Evolutionary conservation across 208 protist species (phyloP).

Genomic region (Angomonas deanei): DNA sequence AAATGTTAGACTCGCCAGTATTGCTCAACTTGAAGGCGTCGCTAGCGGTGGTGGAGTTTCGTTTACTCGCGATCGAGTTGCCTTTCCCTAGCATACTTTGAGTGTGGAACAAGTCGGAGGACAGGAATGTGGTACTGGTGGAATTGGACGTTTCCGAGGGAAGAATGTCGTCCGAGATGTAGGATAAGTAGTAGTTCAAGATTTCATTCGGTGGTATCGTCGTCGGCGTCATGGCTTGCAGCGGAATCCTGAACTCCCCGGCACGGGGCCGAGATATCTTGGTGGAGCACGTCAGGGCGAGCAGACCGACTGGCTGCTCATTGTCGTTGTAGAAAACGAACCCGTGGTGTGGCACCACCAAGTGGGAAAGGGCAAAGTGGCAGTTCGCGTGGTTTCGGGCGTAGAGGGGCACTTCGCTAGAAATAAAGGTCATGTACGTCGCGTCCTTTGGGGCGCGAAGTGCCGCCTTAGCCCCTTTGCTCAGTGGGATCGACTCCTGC

Average conservation of each 20-base stretch:
- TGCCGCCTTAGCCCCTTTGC: constrained; percentile 9
- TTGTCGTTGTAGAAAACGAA: constrained; percentile 58
- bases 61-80: constrained; percentile 2
- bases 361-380: background rate
- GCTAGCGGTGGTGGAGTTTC: background rate
- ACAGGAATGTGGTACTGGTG: background rate
- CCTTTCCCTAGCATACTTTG: constrained; percentile 2
- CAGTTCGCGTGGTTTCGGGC: constrained; percentile 40
- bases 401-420: constrained; percentile 60
- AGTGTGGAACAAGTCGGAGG: constrained; percentile 3
- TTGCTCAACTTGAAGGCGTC: background rate
- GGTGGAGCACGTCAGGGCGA: constrained; percentile 44
- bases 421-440: constrained; percentile 43
- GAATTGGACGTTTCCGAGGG: background rate
- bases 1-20: constrained; percentile 15
- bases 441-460: constrained; percentile 26
- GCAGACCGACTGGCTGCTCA: constrained; percentile 29
- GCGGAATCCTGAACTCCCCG: constrained; percentile 27
- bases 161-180: constrained; percentile 1
- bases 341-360: constrained; percentile 63
- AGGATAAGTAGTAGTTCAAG: constrained; percentile 3
- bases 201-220: constrained; percentile 5
- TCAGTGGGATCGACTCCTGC: constrained; percentile 32
- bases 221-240: constrained; percentile 11
- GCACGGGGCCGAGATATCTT: background rate